Conservation (phyloP, 2,329 filamentous ascomycete genomes). For the Akanthomyces muscarius region DNA sequence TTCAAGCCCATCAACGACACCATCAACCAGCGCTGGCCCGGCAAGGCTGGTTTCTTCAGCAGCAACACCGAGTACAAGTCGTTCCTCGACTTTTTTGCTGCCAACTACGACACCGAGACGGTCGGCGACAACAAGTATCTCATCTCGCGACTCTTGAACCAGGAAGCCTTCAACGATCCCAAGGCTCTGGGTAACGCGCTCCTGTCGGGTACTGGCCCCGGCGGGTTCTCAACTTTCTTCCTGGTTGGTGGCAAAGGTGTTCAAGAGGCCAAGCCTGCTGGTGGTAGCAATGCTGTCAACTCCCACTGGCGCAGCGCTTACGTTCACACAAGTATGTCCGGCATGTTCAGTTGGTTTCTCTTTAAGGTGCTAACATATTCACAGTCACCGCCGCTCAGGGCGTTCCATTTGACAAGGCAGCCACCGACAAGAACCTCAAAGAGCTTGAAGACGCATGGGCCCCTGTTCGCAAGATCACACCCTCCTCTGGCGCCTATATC, state of each 20-base stretch:
- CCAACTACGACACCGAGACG: constrained; percentile 32
- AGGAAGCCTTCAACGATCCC: constrained; percentile 32
- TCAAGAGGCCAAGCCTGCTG: constrained; percentile 39
- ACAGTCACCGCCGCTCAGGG: constrained; percentile 29
- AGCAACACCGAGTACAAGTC: constrained; percentile 26
- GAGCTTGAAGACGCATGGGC: constrained; percentile 28
- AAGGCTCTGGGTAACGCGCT: constrained; percentile 35
- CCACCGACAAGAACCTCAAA: constrained; percentile 25
- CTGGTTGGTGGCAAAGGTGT: constrained; percentile 44
- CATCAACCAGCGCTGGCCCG: constrained; percentile 35
- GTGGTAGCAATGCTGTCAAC: constrained; percentile 41
- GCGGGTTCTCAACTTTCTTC: constrained; percentile 30
- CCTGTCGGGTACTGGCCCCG: constrained; percentile 30
- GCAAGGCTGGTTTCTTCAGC: constrained; percentile 21
- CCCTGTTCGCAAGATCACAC: constrained; percentile 37
- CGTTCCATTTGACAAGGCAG: constrained; percentile 31
- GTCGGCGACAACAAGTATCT: constrained; percentile 35
- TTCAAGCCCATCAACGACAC: constrained; percentile 36
- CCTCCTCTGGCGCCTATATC: constrained; percentile 40
- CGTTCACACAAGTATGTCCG: constrained; percentile 32
- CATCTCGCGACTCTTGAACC: constrained; percentile 43
- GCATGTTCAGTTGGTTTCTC: neutral
- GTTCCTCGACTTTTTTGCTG: constrained; percentile 36
- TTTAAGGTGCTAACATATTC: neutral
- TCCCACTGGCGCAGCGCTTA: constrained; percentile 44